These are phyloP conservation scores for Clarireedia monteithiana DNA, from an alignment of 2,329 filamentous ascomycete species.

Conservation along the genomic window DNA sequence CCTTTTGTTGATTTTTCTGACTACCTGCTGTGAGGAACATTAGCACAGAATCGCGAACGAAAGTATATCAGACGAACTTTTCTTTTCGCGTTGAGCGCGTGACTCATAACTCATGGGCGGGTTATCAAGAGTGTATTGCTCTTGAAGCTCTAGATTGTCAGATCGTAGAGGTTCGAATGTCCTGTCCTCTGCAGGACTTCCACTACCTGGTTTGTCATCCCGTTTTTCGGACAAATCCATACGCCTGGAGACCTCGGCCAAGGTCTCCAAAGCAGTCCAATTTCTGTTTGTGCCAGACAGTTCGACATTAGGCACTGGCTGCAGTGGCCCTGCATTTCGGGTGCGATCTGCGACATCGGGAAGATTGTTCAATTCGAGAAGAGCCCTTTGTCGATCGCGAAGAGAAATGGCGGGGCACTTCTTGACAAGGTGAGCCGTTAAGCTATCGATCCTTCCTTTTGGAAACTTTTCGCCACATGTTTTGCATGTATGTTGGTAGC, in stretches of 20 bases:
- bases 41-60: not conserved
- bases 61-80: constrained; percentile 28
- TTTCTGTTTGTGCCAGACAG: constrained; percentile 45
- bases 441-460: constrained; percentile 78
- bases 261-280: constrained; percentile 76
- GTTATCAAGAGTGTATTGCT: constrained; percentile 52
- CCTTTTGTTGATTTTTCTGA: not conserved
- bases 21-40: not conserved
- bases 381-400: constrained; percentile 66
- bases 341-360: constrained; percentile 39
- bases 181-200: constrained; percentile 28
- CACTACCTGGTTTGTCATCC: constrained; percentile 42
- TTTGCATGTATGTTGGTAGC: constrained; percentile 87
- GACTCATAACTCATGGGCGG: constrained; percentile 43
- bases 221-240: constrained; percentile 60
- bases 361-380: constrained; percentile 65
- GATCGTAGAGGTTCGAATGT: constrained; percentile 17
- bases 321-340: constrained; percentile 28
- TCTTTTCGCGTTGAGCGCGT: constrained; percentile 30
- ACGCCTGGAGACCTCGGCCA: constrained; percentile 81
- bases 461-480: constrained; percentile 82
- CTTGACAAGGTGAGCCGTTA: constrained; percentile 76
- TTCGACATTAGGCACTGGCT: constrained; percentile 25
- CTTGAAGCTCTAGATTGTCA: constrained; percentile 44
- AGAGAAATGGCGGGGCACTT: constrained; percentile 75